phyloP scores from a whole-genome alignment of 192 early-diverging fungal species.

The Jimgerdemannia flammicorona region DNA sequence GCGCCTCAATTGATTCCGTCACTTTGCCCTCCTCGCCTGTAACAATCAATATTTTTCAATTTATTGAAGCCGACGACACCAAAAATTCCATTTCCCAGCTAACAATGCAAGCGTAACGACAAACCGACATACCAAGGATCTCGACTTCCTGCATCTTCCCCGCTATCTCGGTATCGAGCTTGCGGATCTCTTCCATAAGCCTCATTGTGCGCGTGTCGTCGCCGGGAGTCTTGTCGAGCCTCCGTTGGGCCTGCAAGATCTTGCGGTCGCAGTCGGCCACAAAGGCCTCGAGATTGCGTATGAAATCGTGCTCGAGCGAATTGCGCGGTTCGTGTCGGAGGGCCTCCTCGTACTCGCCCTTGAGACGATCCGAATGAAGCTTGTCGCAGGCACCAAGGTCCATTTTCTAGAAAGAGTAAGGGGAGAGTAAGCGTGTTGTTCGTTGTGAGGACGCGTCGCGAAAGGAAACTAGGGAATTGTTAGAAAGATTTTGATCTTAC shows the following conservation, averaged over 20 bases:
- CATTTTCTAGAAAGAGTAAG: constrained; percentile 33
- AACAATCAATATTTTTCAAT: not conserved
- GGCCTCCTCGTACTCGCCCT: constrained; percentile 44
- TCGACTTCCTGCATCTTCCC: constrained; percentile 39
- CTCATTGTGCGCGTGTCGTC: constrained; percentile 19
- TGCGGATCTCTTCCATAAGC: constrained; percentile 13
- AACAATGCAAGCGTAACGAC: not conserved
- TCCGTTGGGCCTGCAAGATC: constrained; percentile 35
- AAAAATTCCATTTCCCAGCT: not conserved
- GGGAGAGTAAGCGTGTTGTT: not conserved
- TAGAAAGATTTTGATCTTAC: no score
- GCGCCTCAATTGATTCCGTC: constrained; percentile 34
- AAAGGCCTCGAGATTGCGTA: constrained; percentile 36
- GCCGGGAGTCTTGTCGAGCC: constrained; percentile 48
- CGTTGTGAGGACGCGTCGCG: no score
- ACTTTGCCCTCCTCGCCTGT: constrained; percentile 48
- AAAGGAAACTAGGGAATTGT: no score
- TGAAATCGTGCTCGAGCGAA: constrained; percentile 25
- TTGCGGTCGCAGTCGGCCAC: constrained; percentile 49
- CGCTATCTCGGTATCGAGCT: constrained; percentile 21
- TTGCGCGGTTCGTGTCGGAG: constrained; percentile 19
- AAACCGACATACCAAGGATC: constrained; percentile 27
- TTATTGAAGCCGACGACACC: no score
- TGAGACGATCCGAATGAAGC: constrained; percentile 42
- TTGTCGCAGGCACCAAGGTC: constrained; percentile 48